Evolutionary conservation across 768 basidiomycete species (phyloP), one percentile per base, ranked within the genome.

Genomic region (Hygrocybe coccinea): DNA sequence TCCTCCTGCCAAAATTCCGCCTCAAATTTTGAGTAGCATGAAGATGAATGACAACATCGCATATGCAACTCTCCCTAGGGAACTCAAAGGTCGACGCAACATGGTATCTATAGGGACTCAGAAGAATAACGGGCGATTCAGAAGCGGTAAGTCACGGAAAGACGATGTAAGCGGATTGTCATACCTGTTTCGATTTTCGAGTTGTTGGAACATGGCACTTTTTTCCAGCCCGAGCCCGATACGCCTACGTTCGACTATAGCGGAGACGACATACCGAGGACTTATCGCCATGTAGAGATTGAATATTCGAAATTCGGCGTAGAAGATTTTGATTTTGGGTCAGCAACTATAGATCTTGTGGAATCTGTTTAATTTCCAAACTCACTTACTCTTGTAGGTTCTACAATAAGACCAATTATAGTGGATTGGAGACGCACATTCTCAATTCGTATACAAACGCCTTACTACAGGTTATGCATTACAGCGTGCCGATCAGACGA

Each of bases 271-370:
- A 81, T 93, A 47, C 91, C 95, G 1, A 81, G 79, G 54, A 79
- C 85, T 57, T 99, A 97, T 68, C 85, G 89, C 56, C 87, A 86
- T 63, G 94, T 97, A 14, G 95, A 97, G 71, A 99, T 99, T 64
- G 92, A 95, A 69, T 99, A 99, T 67, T 95, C 91, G 37, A 95
- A 95, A 65, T 99, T 99, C 64, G 95, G 95, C 3, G 91, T 98
- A 15, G 95, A 97, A 67, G 95, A 99, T 70, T 99, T 99, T 64
- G 97, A 99, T 70, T 99, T 99, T 64, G 95, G 81, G 94, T 92
- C 67, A 54, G 79, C 68, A 0, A 29, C 29, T 4, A 29, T 29
- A 29, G 29, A 29, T 12, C 15, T 34, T 38, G n/a, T 46, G 25
- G 1, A n/a, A 1, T 25, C 22, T 44, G 50, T 25, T 17, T 34